Conservation (phyloP, 177 flowering plant genomes). For the Vitis hybrid region DNA sequence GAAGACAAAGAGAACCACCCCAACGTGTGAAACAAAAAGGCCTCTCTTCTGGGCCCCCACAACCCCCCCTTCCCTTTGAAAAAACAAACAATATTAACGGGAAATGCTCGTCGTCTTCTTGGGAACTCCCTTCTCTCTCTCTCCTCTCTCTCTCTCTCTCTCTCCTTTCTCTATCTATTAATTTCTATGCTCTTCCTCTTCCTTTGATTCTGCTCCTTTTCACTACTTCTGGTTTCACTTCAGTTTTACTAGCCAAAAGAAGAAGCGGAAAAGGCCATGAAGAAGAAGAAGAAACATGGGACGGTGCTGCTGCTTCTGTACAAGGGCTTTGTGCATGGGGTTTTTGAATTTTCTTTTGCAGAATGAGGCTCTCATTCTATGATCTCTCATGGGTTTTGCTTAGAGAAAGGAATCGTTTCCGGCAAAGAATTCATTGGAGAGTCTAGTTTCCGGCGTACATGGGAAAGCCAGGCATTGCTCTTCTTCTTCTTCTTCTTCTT, state of each 20-base stretch:
- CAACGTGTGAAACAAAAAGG: constrained; percentile 35
- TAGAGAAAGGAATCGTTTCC: background rate
- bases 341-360: no score
- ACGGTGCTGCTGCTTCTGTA: no score
- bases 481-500: constrained; percentile 5
- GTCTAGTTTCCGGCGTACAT: constrained; percentile 34
- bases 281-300: constrained; percentile 12
- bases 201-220: background rate
- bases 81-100: constrained; percentile 28
- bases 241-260: background rate
- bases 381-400: background rate
- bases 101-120: constrained; percentile 43
- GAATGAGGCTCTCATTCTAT: no score
- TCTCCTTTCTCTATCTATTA: background rate
- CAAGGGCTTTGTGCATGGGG: no score
- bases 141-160: constrained; percentile 13
- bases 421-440: constrained; percentile 9
- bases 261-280: background rate
- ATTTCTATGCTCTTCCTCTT: background rate
- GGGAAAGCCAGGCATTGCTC: constrained; percentile 50
- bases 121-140: constrained; percentile 27
- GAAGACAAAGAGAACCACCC: constrained; percentile 25
- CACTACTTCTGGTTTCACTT: background rate
- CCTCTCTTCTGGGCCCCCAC: constrained; percentile 22
- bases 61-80: constrained; percentile 15